phyloP scores from a whole-genome alignment of 495 filamentous ascomycete genomes.

The Bathelium albidoporum region DNA sequence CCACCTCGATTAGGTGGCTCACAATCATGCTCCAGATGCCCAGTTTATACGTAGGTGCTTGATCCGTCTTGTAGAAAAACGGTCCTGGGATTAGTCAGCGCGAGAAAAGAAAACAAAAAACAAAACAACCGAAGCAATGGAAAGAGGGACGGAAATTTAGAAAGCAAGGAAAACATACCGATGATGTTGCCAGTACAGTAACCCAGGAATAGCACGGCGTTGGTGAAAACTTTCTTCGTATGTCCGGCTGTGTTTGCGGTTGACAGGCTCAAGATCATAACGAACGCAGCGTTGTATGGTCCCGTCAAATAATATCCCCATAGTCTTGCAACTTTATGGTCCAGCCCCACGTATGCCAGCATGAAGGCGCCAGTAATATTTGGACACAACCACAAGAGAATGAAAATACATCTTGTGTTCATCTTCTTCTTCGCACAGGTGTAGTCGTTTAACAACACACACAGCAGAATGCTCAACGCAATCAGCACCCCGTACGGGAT shows the following conservation, averaged over 20 bases:
- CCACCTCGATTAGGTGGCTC: slow-evolving; percentile 45
- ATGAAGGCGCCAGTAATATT: slow-evolving; percentile 48
- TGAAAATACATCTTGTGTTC: slow-evolving; percentile 46
- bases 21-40: slow-evolving; percentile 57
- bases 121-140: slow-evolving; percentile 1
- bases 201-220: slow-evolving; percentile 44
- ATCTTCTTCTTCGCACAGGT: slow-evolving; percentile 27
- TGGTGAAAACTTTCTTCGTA: slow-evolving; percentile 54
- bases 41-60: slow-evolving; percentile 46
- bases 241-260: slow-evolving; percentile 50
- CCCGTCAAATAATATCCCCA: slow-evolving; percentile 50
- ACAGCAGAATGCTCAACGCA: slow-evolving; percentile 45
- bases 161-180: neutral
- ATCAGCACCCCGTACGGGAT: slow-evolving; percentile 52
- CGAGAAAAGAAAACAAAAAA: slow-evolving; percentile 15
- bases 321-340: slow-evolving; percentile 40
- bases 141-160: too few species aligned
- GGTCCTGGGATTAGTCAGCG: slow-evolving; percentile 46
- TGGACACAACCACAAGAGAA: slow-evolving; percentile 35
- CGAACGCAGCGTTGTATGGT: slow-evolving; percentile 51
- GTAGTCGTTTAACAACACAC: slow-evolving; percentile 48
- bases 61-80: slow-evolving; percentile 50
- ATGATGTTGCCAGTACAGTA: slow-evolving; percentile 27
- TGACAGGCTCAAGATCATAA: slow-evolving; percentile 47
- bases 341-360: slow-evolving; percentile 39